Evolutionary conservation across 805 yeast genomes (phyloP), one percentile per base, ranked within the genome.

Genomic region (Metschnikowia shivogae): DNA sequence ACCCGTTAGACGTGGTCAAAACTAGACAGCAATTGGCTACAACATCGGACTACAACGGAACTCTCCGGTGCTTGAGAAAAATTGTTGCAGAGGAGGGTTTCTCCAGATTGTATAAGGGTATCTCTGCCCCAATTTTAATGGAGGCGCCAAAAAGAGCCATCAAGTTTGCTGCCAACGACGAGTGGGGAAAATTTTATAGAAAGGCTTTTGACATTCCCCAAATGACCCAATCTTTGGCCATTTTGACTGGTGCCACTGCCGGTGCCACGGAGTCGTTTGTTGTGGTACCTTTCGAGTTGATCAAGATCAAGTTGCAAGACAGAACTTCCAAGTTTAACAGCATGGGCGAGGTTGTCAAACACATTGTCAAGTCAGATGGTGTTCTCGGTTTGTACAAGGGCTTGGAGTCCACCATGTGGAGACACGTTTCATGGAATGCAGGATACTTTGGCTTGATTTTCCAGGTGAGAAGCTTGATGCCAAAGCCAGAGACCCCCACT

Each of bases 111-210:
- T 93, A 93, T 70, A 82, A 90, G 62, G 99, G 99, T 54, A 93
- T 93, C 59, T 72, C 86, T 27, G 96, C 99, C 20, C 99, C 99
- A 29, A 88, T 93, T 56, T 74, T 93, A 59, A 93, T 93, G 99
- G 99, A 93, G 68, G 99, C 98, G 11, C 99, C 99, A 53, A 93
- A 93, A 76, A 82, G 99, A 73, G 99, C 99, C 34, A 90, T 96
- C 54, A 93, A 93, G 68, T 93, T 93, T 64, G 97, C 98, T 42
- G 96, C 97, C 50, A 93, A 93, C 64, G 99, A 93, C 64, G 95
- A 89, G 65, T 93, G 96, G 85, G 92, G 96, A 43, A 84, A 84
- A 65, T 66, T 89, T 55, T 92, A 89, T 77, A 80, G 80, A 55
- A 73, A 73, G 27, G 63, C 70, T 17, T 89, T 90, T 63, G 95